phyloP scores from a whole-genome alignment of 148 eudicot species.

The Vaccinium vitisidaea region DNA sequence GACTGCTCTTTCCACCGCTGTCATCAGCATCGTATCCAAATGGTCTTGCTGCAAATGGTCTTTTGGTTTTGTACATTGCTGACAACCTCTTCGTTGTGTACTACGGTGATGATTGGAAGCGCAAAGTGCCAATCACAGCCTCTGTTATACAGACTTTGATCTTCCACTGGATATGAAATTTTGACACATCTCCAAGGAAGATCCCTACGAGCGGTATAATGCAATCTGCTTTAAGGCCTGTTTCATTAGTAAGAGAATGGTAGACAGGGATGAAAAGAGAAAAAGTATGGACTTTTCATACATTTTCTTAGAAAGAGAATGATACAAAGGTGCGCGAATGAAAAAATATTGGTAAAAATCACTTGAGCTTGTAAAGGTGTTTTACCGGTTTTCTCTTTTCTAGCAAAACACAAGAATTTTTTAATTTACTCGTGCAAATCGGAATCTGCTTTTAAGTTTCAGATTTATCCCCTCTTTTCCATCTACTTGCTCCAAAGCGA shows the following conservation, averaged over 20 bases:
- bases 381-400: background rate
- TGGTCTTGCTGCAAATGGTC: conserved; percentile 88
- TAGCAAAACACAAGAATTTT: too few relatives aligned
- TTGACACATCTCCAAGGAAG: too few relatives aligned
- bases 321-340: background rate
- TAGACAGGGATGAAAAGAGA: background rate
- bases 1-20: conserved; percentile 76
- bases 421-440: too few relatives aligned
- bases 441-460: background rate
- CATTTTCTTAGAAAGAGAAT: too few relatives aligned
- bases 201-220: conserved; percentile 76
- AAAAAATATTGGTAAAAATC: too few relatives aligned
- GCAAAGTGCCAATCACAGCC: too few relatives aligned
- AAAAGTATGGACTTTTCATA: too few relatives aligned
- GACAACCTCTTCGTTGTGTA: conserved; percentile 65
- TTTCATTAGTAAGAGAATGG: background rate
- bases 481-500: background rate
- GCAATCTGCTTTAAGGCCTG: background rate
- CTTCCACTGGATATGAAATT: background rate
- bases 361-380: background rate
- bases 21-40: conserved; percentile 61
- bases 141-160: background rate
- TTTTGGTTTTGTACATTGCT: conserved; percentile 61
- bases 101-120: conserved; percentile 68
- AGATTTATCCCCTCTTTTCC: background rate